phyloP scores from a whole-genome alignment of 2,329 filamentous ascomycete species.

The Xylaria sp. region DNA sequence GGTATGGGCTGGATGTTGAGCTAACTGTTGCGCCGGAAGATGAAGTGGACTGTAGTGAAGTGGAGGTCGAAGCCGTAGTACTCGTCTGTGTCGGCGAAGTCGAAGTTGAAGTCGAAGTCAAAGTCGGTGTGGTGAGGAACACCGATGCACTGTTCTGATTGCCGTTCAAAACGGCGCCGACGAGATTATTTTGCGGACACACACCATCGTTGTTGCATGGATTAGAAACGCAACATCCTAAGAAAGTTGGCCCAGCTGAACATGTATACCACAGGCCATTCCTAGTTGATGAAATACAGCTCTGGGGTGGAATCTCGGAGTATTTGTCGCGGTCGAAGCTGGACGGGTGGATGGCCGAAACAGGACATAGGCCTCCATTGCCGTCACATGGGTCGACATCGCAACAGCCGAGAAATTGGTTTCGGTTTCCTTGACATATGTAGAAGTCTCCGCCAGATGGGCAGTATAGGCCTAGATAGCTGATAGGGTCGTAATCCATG shows the following conservation, averaged over 20 bases:
- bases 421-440: constrained; percentile 39
- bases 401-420: constrained; percentile 43
- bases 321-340: constrained; percentile 34
- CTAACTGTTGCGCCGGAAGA: neutral
- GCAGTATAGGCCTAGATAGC: constrained; percentile 39
- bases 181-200: constrained; percentile 32
- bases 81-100: neutral
- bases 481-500: constrained; percentile 40
- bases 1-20: neutral
- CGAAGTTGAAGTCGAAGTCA: constrained; percentile 12
- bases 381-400: constrained; percentile 39
- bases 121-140: constrained; percentile 30
- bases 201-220: constrained; percentile 31
- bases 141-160: constrained; percentile 20
- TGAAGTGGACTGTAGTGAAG: neutral
- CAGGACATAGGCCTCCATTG: constrained; percentile 28
- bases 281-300: constrained; percentile 27
- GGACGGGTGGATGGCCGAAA: constrained; percentile 23
- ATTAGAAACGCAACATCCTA: constrained; percentile 43
- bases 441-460: constrained; percentile 39
- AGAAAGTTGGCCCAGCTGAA: constrained; percentile 35
- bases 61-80: neutral
- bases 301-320: constrained; percentile 31
- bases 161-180: constrained; percentile 30
- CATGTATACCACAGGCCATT: constrained; percentile 41